These are phyloP conservation scores for Ceratobasidium sp. DNA, from an alignment of 1,284 basidiomycete genomes.

Conservation along the genomic window DNA sequence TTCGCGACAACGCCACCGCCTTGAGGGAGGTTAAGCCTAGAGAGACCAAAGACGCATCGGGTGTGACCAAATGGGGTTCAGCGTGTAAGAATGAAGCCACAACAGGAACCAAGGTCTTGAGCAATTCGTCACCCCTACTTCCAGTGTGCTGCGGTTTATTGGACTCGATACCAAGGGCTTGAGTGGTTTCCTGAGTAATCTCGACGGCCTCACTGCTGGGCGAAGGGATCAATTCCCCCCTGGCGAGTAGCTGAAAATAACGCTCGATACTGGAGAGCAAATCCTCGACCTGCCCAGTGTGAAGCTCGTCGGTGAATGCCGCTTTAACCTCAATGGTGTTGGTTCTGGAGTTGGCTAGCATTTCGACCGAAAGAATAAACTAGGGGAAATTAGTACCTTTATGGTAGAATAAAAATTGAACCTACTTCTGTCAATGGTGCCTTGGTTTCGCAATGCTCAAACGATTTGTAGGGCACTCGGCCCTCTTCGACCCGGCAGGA, in stretches of 20 bases:
- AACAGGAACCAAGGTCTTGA: background rate
- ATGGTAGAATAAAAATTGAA: constrained; percentile 31
- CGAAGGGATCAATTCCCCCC: constrained; percentile 41
- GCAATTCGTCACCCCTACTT: background rate
- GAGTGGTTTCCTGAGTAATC: background rate
- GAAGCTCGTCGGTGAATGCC: constrained; percentile 16
- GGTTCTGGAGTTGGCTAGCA: constrained; percentile 51
- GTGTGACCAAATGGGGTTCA: background rate
- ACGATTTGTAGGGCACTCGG: constrained; percentile 45
- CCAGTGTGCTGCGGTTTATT: background rate
- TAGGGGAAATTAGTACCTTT: constrained; percentile 44
- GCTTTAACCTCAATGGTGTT: constrained; percentile 45
- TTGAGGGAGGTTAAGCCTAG: constrained; percentile 60
- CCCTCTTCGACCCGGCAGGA: constrained; percentile 54
- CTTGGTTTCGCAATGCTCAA: constrained; percentile 52
- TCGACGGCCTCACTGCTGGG: background rate
- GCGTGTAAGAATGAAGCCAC: constrained; percentile 27
- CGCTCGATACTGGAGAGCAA: constrained; percentile 8
- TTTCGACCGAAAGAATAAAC: constrained; percentile 58
- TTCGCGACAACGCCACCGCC: constrained; percentile 49
- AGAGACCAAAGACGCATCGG: constrained; percentile 54
- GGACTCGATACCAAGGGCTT: background rate
- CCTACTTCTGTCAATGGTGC: constrained; percentile 57
- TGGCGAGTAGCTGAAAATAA: constrained; percentile 46
- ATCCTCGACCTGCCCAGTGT: background rate